These are phyloP conservation scores for Kazachstania sp. DNA, from an alignment of 1,139 yeast species.

Conservation along the genomic window DNA sequence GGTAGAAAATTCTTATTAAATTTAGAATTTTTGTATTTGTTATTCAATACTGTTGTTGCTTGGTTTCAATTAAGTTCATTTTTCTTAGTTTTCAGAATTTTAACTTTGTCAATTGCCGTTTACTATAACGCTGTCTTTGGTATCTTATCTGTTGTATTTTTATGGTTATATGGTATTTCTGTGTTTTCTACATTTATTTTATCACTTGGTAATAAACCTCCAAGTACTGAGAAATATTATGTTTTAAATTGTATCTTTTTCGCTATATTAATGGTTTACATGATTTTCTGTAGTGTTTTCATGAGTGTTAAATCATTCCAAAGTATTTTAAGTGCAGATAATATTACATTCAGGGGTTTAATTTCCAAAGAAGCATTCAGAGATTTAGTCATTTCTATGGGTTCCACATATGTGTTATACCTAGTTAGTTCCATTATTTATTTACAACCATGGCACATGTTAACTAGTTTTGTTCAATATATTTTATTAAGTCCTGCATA, in stretches of 20 bases:
- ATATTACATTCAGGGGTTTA: constrained; percentile 32
- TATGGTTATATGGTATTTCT: constrained; percentile 85
- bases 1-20: constrained; percentile 64
- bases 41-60: constrained; percentile 55
- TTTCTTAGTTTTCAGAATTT: constrained; percentile 70
- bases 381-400: constrained; percentile 77
- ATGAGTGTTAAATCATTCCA: constrained; percentile 69
- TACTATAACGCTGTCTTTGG: constrained; percentile 65
- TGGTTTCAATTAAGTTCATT: constrained; percentile 81
- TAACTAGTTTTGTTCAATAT: constrained; percentile 81
- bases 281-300: constrained; percentile 81
- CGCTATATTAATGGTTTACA: constrained; percentile 85
- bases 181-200: constrained; percentile 85
- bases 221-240: constrained; percentile 79
- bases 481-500: constrained; percentile 81
- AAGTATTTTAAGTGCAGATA: constrained; percentile 25
- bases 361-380: constrained; percentile 56
- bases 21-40: constrained; percentile 71
- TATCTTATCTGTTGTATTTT: constrained; percentile 65
- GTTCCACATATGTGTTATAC: constrained; percentile 77
- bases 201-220: constrained; percentile 90
- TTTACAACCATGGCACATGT: constrained; percentile 92
- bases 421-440: constrained; percentile 69
- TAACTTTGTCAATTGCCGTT: constrained; percentile 60
- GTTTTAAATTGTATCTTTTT: constrained; percentile 78